Conservation (phyloP, 2,329 filamentous ascomycete species). For the Penicillium freii region DNA sequence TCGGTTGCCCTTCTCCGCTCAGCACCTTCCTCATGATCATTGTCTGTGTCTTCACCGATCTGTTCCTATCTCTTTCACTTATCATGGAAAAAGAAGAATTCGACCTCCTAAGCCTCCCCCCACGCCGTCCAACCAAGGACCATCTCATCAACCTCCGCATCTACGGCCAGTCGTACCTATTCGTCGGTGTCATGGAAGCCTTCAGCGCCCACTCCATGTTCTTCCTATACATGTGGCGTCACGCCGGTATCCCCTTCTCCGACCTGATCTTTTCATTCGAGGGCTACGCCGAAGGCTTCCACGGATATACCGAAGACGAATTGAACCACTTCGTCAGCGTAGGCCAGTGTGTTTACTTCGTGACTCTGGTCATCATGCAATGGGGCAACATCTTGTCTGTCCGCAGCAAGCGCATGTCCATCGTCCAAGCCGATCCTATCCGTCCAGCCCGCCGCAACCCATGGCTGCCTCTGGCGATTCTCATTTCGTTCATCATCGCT, state of each 20-base stretch:
- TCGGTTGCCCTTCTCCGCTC: slow-evolving; percentile 53
- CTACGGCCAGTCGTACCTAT: slow-evolving; percentile 54
- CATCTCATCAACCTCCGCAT: slow-evolving; percentile 55
- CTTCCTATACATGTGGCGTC: slow-evolving; percentile 53
- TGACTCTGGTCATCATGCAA: slow-evolving; percentile 54
- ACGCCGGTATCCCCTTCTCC: slow-evolving; percentile 49
- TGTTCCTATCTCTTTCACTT: slow-evolving; percentile 52
- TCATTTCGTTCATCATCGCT: slow-evolving; percentile 51
- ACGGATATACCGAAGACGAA: slow-evolving; percentile 49
- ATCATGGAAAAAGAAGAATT: slow-evolving; percentile 59
- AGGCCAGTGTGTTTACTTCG: slow-evolving; percentile 56
- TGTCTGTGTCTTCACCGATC: slow-evolving; percentile 57
- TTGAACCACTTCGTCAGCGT: slow-evolving; percentile 51
- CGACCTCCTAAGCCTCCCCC: slow-evolving; percentile 52
- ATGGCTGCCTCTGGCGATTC: slow-evolving; percentile 49
- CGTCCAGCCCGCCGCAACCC: slow-evolving; percentile 50
- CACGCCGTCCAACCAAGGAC: slow-evolving; percentile 51
- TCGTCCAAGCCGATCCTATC: slow-evolving; percentile 53
- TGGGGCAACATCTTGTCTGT: slow-evolving; percentile 55
- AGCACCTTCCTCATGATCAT: slow-evolving; percentile 59
- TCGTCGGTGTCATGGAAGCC: slow-evolving; percentile 54
- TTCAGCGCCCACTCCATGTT: slow-evolving; percentile 53
- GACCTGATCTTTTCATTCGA: slow-evolving; percentile 54
- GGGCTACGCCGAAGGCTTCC: slow-evolving; percentile 49
- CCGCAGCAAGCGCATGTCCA: slow-evolving; percentile 53